phyloP scores from a whole-genome alignment of 441 rosid genomes.

The Eugenia klotzschiana region DNA sequence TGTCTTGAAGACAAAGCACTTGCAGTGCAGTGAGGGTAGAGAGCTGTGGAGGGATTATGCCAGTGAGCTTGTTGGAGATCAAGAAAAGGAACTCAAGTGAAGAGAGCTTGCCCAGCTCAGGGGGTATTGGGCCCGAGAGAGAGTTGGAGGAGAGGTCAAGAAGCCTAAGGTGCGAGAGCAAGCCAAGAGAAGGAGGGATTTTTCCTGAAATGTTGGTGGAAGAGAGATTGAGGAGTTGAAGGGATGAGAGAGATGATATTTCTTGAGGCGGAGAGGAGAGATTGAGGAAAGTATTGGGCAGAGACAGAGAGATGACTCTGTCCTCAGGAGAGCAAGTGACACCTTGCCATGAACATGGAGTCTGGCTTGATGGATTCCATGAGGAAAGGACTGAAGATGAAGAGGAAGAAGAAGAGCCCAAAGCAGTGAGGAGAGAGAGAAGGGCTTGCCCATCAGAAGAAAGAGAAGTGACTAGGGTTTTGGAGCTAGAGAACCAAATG shows the following conservation, averaged over 20 bases:
- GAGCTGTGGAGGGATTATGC: constrained; percentile 55
- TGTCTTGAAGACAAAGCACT: constrained; percentile 76
- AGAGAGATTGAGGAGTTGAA: constrained; percentile 83
- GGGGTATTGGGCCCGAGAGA: constrained; percentile 57
- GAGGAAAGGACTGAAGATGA: constrained; percentile 50
- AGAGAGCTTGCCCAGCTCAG: constrained; percentile 55
- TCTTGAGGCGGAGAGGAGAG: constrained; percentile 55
- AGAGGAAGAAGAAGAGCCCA: constrained; percentile 27
- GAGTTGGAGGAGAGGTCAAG: constrained; percentile 89
- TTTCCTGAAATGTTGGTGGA: constrained; percentile 75
- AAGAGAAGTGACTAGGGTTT: constrained; percentile 21
- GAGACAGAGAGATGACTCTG: constrained; percentile 68
- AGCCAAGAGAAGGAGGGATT: constrained; percentile 70
- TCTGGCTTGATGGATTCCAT: constrained; percentile 64
- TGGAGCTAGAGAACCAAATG: constrained; percentile 16
- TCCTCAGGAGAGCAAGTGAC: constrained; percentile 69
- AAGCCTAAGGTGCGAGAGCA: constrained; percentile 49
- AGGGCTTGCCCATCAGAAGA: constrained; percentile 80
- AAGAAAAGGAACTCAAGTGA: constrained; percentile 75
- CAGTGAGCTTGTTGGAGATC: constrained; percentile 62
- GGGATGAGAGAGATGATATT: constrained; percentile 63
- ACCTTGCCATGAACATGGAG: constrained; percentile 91
- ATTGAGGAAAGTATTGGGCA: constrained; percentile 73
- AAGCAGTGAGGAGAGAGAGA: constrained; percentile 41
- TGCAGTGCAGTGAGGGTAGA: constrained; percentile 53